Evolutionary conservation across 345 rosid species (phyloP).

Genomic region (Anastatica hierochuntica): DNA sequence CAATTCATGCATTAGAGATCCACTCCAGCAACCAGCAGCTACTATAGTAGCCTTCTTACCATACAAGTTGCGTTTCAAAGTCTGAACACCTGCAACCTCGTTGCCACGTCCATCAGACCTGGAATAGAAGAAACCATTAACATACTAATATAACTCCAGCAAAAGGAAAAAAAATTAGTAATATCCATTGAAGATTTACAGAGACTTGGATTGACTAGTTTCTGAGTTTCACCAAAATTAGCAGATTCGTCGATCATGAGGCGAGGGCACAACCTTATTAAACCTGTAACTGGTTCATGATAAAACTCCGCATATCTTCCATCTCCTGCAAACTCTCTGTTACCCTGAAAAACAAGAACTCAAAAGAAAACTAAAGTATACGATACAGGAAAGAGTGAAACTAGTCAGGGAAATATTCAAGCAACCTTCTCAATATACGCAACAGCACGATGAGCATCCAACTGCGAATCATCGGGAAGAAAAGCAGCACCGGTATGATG

Average conservation of each 20-base stretch:
- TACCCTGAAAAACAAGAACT: slow-evolving; percentile 32
- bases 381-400: not conserved
- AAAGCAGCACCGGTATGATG: slow-evolving; percentile 62
- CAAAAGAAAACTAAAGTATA: not conserved
- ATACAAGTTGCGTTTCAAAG: slow-evolving; percentile 47
- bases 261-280: slow-evolving; percentile 42
- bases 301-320: slow-evolving; percentile 84
- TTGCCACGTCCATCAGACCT: slow-evolving; percentile 37
- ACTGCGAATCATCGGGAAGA: slow-evolving; percentile 68
- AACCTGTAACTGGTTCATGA: slow-evolving; percentile 58
- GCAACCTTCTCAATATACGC: slow-evolving; percentile 62
- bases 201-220: not conserved
- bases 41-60: slow-evolving; percentile 60
- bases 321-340: slow-evolving; percentile 42
- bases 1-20: slow-evolving; percentile 50
- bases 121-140: slow-evolving; percentile 2
- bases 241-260: too few species aligned
- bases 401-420: not conserved
- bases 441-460: slow-evolving; percentile 69
- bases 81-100: slow-evolving; percentile 54
- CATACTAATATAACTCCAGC: not conserved
- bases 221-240: not conserved
- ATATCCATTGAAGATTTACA: not conserved
- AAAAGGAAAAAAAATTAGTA: not conserved
- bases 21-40: slow-evolving; percentile 93